A percentile compares a stretch with the other conserved stretches of the same genome.
Conservation (phyloP, 2,329 filamentous ascomycete genomes). For the Colletotrichum truncatum region DNA sequence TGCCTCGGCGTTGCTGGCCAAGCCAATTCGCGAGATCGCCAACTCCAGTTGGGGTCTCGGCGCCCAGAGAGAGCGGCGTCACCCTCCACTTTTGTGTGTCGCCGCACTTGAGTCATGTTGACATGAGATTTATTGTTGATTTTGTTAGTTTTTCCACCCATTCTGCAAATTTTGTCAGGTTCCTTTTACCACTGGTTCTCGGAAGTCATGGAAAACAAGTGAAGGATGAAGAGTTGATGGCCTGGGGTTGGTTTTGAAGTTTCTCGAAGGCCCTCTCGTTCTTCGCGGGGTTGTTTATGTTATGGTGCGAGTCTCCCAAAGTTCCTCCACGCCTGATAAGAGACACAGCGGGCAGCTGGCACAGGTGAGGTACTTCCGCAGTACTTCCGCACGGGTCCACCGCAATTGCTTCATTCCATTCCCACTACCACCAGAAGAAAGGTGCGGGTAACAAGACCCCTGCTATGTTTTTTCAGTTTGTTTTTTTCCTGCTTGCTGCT, state of each 20-base stretch:
- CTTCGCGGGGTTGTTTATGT: not conserved
- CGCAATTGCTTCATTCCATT: not conserved
- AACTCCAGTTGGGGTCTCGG: constrained; percentile 25
- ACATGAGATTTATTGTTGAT: not conserved
- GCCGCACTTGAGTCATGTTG: constrained; percentile 14
- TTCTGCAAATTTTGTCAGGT: no score
- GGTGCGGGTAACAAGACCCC: not conserved
- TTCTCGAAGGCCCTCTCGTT: constrained; percentile 18
- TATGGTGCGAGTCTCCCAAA: not conserved
- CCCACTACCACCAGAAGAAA: not conserved
- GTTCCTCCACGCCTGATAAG: not conserved
- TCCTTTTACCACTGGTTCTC: not conserved
- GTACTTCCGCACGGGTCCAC: constrained; percentile 19
- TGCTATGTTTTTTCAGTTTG: not conserved
- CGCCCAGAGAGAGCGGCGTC: constrained; percentile 24
- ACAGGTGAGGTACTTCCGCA: constrained; percentile 8
- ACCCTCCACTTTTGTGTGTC: constrained; percentile 21
- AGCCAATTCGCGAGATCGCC: constrained; percentile 26
- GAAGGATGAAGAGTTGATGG: not conserved
- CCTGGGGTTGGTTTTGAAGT: not conserved
- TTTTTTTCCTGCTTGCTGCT: not conserved
- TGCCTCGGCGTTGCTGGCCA: constrained; percentile 20
- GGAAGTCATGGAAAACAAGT: not conserved
- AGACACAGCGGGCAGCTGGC: no score
- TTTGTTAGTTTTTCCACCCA: not conserved